phyloP scores from a whole-genome alignment of 345 rosid species.

The Salix arbutifolia region DNA sequence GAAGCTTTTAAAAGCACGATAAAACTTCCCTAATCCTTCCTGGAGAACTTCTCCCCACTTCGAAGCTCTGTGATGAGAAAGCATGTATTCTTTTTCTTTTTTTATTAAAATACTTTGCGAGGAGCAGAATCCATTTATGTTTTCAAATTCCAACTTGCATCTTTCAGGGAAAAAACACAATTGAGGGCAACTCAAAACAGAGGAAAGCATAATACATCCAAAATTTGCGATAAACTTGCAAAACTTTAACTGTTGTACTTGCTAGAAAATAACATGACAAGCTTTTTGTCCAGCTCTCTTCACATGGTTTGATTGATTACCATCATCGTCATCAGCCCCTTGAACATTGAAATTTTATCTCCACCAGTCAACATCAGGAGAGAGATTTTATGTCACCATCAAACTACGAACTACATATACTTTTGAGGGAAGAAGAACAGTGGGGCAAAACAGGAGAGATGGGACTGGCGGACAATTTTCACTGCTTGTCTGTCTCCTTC shows the following conservation, averaged over 20 bases:
- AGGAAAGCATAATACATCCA: not conserved
- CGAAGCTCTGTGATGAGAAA: no score
- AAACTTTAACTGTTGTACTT: not conserved
- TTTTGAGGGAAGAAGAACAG: not conserved
- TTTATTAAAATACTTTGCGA: not conserved
- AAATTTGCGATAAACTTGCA: not conserved
- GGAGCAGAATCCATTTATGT: not conserved
- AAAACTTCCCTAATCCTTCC: no score
- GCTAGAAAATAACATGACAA: not conserved
- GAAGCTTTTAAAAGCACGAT: no score
- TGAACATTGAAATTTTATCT: not conserved
- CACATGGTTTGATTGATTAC: not conserved
- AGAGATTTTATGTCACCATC: not conserved
- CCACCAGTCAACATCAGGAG: not conserved
- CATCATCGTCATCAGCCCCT: not conserved
- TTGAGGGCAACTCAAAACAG: not conserved
- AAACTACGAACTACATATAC: conserved; percentile 12
- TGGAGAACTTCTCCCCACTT: no score
- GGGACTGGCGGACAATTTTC: not conserved
- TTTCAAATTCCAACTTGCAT: no score
- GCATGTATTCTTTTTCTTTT: no score
- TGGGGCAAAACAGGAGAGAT: not conserved
- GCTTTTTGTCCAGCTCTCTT: not conserved
- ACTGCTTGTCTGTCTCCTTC: not conserved
- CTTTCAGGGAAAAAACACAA: not conserved